Evolutionary conservation across 495 filamentous ascomycete species (phyloP).

Genomic region (Penicillium paradoxum): DNA sequence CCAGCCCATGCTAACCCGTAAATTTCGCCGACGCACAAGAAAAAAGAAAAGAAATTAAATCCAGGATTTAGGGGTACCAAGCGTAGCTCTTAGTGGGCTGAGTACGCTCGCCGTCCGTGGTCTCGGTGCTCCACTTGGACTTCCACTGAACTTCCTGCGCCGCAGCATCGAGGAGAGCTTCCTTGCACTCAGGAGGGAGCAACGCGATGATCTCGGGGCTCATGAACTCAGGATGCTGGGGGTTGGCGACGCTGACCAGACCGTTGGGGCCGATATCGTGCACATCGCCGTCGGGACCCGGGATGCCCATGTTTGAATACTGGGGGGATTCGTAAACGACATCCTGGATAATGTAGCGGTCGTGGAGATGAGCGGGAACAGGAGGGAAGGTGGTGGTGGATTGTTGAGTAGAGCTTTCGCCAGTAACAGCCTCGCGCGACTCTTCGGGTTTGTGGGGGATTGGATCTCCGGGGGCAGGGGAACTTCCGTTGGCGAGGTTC

Average conservation of each 20-base stretch:
- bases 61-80: conserved; percentile 35
- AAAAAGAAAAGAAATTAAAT: conserved; percentile 2
- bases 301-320: conserved; percentile 53
- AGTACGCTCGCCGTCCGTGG: conserved; percentile 41
- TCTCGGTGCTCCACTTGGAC: conserved; percentile 61
- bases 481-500: conserved; percentile 26
- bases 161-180: conserved; percentile 61
- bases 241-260: conserved; percentile 47
- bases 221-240: conserved; percentile 45
- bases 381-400: conserved; percentile 51
- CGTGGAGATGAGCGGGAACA: conserved; percentile 58
- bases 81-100: conserved; percentile 50
- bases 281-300: conserved; percentile 59
- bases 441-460: conserved; percentile 6
- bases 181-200: conserved; percentile 66
- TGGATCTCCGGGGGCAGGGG: conserved; percentile 1
- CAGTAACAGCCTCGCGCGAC: neutral
- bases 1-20: conserved; percentile 15
- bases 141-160: conserved; percentile 66
- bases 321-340: conserved; percentile 59
- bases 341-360: conserved; percentile 74
- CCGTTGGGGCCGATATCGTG: conserved; percentile 61
- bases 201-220: conserved; percentile 62
- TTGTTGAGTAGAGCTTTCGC: conserved; percentile 4
- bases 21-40: conserved; percentile 6